A percentile compares a stretch with the other conserved stretches of the same genome.
Conservation (phyloP, 2,329 filamentous ascomycete genomes). For the Sarocladiaceae sp. region DNA sequence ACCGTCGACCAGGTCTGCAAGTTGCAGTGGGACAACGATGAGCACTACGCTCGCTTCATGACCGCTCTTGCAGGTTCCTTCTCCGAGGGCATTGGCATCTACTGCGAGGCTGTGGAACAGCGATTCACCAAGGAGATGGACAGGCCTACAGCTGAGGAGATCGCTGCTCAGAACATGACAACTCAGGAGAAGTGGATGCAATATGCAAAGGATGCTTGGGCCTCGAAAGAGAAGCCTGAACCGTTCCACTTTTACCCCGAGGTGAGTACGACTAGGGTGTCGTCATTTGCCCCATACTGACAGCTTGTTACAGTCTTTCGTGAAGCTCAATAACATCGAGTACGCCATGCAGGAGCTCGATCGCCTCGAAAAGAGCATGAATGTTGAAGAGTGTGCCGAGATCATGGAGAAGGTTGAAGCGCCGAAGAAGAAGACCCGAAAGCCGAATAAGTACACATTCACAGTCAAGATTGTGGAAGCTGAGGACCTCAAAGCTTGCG, state of each 20-base stretch:
- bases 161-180: constrained; percentile 71
- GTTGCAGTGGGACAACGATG: constrained; percentile 87
- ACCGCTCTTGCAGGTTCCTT: constrained; percentile 85
- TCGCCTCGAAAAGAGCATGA: constrained; percentile 81
- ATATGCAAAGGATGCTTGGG: constrained; percentile 90
- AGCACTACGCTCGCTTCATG: constrained; percentile 96
- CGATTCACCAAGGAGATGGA: constrained; percentile 92
- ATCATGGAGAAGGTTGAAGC: constrained; percentile 73
- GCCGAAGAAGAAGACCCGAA: constrained; percentile 59
- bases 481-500: constrained; percentile 96
- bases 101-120: constrained; percentile 87
- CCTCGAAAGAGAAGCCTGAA: constrained; percentile 85
- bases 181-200: constrained; percentile 92
- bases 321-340: constrained; percentile 97
- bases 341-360: constrained; percentile 91
- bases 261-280: no score
- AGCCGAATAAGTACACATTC: constrained; percentile 87
- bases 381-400: constrained; percentile 85
- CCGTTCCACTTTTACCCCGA: constrained; percentile 96
- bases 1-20: constrained; percentile 81
- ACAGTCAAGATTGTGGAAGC: constrained; percentile 98
- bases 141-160: constrained; percentile 79
- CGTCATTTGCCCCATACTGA: no score
- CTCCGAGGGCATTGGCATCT: constrained; percentile 75
- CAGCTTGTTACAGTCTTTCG: constrained; percentile 93